phyloP scores from a whole-genome alignment of 257 asterid species.

The Anisodus acutangulus region DNA sequence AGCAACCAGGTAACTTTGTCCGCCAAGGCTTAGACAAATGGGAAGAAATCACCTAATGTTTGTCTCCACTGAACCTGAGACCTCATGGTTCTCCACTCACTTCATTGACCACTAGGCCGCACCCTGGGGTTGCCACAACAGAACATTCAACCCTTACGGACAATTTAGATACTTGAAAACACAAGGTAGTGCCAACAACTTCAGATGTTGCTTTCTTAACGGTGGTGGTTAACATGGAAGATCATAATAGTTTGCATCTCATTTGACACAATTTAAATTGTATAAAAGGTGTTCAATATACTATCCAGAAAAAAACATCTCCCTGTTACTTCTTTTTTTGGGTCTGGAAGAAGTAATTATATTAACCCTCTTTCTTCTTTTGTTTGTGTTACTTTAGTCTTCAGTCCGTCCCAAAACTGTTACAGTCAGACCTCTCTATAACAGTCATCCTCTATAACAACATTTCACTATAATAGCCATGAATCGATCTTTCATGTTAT shows the following conservation, averaged over 20 bases:
- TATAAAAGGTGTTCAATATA: neutral
- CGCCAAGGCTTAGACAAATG: no score
- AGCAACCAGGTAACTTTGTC: no score
- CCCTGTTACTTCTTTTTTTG: neutral
- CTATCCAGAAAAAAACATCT: neutral
- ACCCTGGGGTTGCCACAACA: no score
- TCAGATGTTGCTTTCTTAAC: neutral
- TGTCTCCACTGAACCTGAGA: no score
- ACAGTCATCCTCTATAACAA: no score
- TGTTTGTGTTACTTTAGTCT: neutral
- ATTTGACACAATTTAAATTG: neutral
- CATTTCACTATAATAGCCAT: no score
- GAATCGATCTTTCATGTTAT: no score
- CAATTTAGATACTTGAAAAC: neutral
- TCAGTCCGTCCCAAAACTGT: neutral
- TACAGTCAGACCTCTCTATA: no score
- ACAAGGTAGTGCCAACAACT: constrained; percentile 4
- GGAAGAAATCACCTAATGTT: no score
- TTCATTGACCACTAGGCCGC: no score
- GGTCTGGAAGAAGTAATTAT: neutral
- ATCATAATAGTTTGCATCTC: neutral
- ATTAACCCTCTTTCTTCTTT: neutral
- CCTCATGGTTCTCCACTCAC: no score
- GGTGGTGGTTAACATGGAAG: neutral
- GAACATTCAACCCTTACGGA: neutral